Evolutionary conservation across 2,329 filamentous ascomycete species (phyloP).

Genomic region (Neobulgaria alba): DNA sequence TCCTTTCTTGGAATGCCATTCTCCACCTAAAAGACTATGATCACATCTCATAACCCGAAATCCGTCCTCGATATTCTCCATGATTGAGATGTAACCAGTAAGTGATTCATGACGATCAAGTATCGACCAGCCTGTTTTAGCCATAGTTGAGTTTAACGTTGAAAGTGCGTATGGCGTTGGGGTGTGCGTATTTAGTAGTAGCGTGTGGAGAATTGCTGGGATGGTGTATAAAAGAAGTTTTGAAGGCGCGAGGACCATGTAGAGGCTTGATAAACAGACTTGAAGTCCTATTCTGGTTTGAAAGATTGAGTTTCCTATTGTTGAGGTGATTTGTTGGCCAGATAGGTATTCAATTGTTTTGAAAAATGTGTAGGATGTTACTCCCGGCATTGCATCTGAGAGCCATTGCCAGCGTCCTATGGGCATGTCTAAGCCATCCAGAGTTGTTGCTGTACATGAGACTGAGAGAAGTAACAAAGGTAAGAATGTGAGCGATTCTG

Average conservation of each 20-base stretch:
- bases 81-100: slow-evolving; percentile 86
- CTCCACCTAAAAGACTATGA: slow-evolving; percentile 85
- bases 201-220: slow-evolving; percentile 65
- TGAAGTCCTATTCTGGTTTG: slow-evolving; percentile 68
- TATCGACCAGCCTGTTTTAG: slow-evolving; percentile 59
- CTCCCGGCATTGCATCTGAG: slow-evolving; percentile 54
- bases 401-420: slow-evolving; percentile 46
- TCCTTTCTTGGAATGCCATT: slow-evolving; percentile 59
- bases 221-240: slow-evolving; percentile 57
- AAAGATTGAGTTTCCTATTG: slow-evolving; percentile 53
- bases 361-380: slow-evolving; percentile 59
- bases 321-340: slow-evolving; percentile 33
- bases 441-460: slow-evolving; percentile 52
- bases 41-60: slow-evolving; percentile 86
- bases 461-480: slow-evolving; percentile 58
- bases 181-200: slow-evolving; percentile 66
- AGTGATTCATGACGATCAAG: slow-evolving; percentile 76
- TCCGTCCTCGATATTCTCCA: slow-evolving; percentile 62
- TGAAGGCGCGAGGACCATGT: slow-evolving; percentile 59
- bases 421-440: slow-evolving; percentile 50
- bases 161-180: slow-evolving; percentile 50
- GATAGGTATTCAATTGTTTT: slow-evolving; percentile 34
- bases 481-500: slow-evolving; percentile 64
- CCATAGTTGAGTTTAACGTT: slow-evolving; percentile 58
- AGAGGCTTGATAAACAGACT: slow-evolving; percentile 54